phyloP scores from a whole-genome alignment of 768 basidiomycete genomes.

The Boletus rex-veris region DNA sequence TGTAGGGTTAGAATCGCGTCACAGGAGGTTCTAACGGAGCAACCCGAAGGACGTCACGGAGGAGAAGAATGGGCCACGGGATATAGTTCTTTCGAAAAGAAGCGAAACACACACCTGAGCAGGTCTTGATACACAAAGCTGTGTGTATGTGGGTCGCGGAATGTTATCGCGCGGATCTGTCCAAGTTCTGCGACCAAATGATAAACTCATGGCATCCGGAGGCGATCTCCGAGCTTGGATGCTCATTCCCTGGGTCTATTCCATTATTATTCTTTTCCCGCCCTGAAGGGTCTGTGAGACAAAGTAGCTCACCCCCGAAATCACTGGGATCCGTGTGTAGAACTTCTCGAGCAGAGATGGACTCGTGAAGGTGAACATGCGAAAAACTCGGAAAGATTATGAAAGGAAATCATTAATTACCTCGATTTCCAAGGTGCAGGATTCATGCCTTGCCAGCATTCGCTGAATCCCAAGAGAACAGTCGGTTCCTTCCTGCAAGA shows the following conservation, averaged over 20 bases:
- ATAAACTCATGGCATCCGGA: constrained; percentile 25
- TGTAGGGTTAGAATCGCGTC: constrained; percentile 28
- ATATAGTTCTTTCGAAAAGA: constrained; percentile 16
- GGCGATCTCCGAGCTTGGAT: constrained; percentile 15
- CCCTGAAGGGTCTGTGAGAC: constrained; percentile 34
- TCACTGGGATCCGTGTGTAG: not conserved
- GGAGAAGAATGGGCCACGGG: constrained; percentile 26
- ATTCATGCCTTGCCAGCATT: constrained; percentile 39
- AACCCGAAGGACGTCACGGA: constrained; percentile 32
- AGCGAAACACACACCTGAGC: constrained; percentile 33
- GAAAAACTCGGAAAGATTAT: constrained; percentile 41
- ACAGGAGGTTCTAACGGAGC: constrained; percentile 25
- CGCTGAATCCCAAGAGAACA: constrained; percentile 32
- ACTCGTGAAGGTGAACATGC: constrained; percentile 30
- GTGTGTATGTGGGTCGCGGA: constrained; percentile 26
- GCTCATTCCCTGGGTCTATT: constrained; percentile 10
- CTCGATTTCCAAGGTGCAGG: constrained; percentile 13
- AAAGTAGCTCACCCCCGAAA: constrained; percentile 17
- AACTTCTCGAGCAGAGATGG: constrained; percentile 2
- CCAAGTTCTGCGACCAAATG: constrained; percentile 25
- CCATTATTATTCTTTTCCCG: constrained; percentile 14
- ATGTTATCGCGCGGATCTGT: constrained; percentile 21
- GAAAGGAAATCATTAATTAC: constrained; percentile 25
- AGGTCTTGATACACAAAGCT: constrained; percentile 35
- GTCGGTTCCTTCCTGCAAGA: constrained; percentile 35